Percentiles rank a stretch among this genome's conserved stretches.
phyloP scores from a whole-genome alignment of 208 protist genomes.

The Trypanosoma congolense region DNA sequence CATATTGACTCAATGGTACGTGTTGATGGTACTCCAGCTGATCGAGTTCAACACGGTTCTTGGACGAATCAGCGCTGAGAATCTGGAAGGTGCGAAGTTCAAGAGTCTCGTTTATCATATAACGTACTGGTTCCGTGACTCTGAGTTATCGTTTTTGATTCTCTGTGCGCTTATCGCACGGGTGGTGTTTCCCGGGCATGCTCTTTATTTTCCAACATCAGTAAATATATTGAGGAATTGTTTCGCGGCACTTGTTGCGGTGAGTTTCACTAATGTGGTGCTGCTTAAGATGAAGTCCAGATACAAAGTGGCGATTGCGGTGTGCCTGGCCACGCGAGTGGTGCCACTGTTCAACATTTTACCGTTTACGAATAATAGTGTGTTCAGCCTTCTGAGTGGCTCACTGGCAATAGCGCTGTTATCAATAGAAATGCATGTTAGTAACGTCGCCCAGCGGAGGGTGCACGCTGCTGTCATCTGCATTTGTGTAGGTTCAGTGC shows the following conservation, averaged over 20 bases:
- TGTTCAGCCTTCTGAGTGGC: conserved; percentile 76
- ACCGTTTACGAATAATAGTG: conserved; percentile 59
- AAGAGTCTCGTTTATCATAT: conserved; percentile 73
- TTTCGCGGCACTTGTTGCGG: conserved; percentile 47
- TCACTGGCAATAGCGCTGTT: conserved; percentile 80
- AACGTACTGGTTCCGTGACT: conserved; percentile 78
- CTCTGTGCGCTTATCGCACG: conserved; percentile 53
- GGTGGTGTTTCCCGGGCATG: conserved; percentile 32
- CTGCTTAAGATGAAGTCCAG: conserved; percentile 59
- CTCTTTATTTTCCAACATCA: conserved; percentile 2
- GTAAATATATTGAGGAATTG: conserved; percentile 19
- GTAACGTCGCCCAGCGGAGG: conserved; percentile 72
- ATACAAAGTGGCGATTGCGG: conserved; percentile 58
- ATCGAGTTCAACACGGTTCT: conserved; percentile 84
- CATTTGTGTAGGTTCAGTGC: conserved; percentile 76
- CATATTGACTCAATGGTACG: conserved; percentile 68
- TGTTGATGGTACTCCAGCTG: conserved; percentile 67
- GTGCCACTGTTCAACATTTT: conserved; percentile 80
- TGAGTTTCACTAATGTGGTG: conserved; percentile 63
- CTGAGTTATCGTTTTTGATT: conserved; percentile 71
- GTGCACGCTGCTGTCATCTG: conserved; percentile 84
- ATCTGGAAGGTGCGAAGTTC: conserved; percentile 66
- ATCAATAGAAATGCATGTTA: conserved; percentile 84
- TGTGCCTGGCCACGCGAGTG: conserved; percentile 56
- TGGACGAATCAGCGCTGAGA: conserved; percentile 76